phyloP scores from a whole-genome alignment of 163 green algal species.

The Chloroidium sp. region DNA sequence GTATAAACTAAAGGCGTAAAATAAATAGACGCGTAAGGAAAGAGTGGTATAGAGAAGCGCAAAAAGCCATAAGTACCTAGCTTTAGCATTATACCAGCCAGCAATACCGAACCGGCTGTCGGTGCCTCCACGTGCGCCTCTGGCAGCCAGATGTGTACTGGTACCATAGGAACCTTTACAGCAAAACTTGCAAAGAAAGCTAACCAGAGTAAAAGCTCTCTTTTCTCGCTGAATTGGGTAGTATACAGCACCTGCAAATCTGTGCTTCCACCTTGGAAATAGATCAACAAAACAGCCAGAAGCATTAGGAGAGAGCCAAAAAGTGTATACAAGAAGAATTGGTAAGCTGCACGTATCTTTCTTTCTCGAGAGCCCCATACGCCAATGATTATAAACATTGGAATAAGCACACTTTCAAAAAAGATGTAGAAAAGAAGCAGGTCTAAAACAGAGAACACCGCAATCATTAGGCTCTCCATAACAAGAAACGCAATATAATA shows the following conservation, averaged over 20 bases:
- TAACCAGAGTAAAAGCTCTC: constrained; percentile 50
- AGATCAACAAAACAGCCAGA: constrained; percentile 38
- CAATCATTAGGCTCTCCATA: constrained; percentile 44
- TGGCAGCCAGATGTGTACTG: constrained; percentile 60
- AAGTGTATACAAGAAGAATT: constrained; percentile 48
- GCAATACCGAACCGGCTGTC: constrained; percentile 56
- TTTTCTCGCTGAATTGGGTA: constrained; percentile 28
- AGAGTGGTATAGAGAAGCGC: constrained; percentile 50
- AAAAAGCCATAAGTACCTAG: constrained; percentile 62
- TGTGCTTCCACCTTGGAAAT: constrained; percentile 32
- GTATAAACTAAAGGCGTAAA: constrained; percentile 53
- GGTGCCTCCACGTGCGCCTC: constrained; percentile 58
- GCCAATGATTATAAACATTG: constrained; percentile 39
- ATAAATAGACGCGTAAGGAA: constrained; percentile 46
- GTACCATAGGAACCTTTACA: constrained; percentile 61
- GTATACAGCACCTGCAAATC: constrained; percentile 37
- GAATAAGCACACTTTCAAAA: constrained; percentile 44
- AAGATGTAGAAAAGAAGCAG: constrained; percentile 53
- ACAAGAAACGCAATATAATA: constrained; percentile 57
- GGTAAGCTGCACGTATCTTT: constrained; percentile 45
- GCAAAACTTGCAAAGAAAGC: constrained; percentile 58
- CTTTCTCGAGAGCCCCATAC: constrained; percentile 37
- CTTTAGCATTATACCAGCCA: constrained; percentile 62
- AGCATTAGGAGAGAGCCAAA: constrained; percentile 39
- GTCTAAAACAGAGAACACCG: constrained; percentile 52